phyloP scores from a whole-genome alignment of 352 stramenopile genomes.

The Pythium brassicae region DNA sequence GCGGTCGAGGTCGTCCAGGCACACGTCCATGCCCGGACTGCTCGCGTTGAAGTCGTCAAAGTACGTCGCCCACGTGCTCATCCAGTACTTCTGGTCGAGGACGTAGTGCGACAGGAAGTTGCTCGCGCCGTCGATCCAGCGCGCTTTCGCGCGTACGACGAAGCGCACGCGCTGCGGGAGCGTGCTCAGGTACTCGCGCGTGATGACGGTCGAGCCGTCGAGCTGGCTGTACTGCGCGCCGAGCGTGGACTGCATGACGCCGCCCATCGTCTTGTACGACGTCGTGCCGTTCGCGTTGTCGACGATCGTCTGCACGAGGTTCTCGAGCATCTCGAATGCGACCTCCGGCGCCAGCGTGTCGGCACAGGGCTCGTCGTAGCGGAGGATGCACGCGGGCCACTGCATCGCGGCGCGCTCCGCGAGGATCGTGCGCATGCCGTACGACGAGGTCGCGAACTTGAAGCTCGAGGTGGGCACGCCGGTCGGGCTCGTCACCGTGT shows the following conservation, averaged over 20 bases:
- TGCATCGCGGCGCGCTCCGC: slow-evolving; percentile 17
- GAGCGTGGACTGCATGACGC: slow-evolving; percentile 29
- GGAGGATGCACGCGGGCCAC: slow-evolving; percentile 19
- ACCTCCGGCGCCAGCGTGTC: slow-evolving; percentile 16
- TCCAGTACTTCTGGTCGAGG: slow-evolving; percentile 55
- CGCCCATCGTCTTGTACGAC: slow-evolving; percentile 45
- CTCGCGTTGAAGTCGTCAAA: slow-evolving; percentile 31
- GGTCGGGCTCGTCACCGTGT: slow-evolving; percentile 11
- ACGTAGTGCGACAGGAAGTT: slow-evolving; percentile 50
- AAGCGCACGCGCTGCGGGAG: slow-evolving; percentile 49
- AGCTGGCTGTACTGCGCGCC: slow-evolving; percentile 4
- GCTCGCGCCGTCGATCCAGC: slow-evolving; percentile 40
- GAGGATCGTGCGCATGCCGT: slow-evolving; percentile 37
- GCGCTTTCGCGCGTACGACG: slow-evolving; percentile 36
- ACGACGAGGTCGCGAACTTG: slow-evolving; percentile 45
- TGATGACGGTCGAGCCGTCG: slow-evolving; percentile 22
- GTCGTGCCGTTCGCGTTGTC: slow-evolving; percentile 42
- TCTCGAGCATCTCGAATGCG: slow-evolving; percentile 43
- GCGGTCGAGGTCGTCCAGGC: slow-evolving; percentile 45
- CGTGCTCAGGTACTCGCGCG: slow-evolving; percentile 34
- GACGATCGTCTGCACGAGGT: slow-evolving; percentile 25
- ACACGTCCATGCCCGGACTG: slow-evolving; percentile 36
- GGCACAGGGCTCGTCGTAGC: slow-evolving; percentile 29
- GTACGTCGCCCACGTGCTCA: slow-evolving; percentile 43
- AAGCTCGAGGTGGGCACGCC: slow-evolving; percentile 23